These are phyloP conservation scores for Nicotiana rustica DNA, from an alignment of 305 asterid species.

Conservation along the genomic window DNA sequence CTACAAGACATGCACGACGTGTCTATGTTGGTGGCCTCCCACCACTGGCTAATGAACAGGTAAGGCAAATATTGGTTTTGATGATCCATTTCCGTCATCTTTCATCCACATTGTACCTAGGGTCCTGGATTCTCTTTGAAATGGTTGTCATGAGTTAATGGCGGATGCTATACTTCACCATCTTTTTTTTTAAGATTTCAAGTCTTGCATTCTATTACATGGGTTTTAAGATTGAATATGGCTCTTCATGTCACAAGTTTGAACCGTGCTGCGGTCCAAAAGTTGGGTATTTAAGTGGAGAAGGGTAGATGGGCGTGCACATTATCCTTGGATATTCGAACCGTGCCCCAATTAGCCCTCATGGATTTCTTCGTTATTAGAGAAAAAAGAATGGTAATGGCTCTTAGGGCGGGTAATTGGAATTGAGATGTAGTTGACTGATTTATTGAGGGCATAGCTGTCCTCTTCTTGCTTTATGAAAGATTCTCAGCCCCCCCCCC, in stretches of 20 bases:
- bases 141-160: conserved; percentile 20
- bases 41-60: conserved; percentile 96
- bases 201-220: not conserved
- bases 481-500: not conserved
- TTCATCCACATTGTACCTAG: conserved; percentile 14
- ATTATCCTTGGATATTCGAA: not conserved
- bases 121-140: not conserved
- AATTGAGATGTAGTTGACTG: not conserved
- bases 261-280: not conserved
- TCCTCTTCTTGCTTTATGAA: not conserved
- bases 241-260: not conserved
- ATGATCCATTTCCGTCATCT: not conserved
- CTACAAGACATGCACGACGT: conserved; percentile 95
- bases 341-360: not conserved
- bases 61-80: conserved; percentile 34
- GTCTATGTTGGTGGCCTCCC: conserved; percentile 98
- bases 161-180: conserved; percentile 7
- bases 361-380: not conserved
- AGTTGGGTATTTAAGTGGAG: not conserved
- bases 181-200: not conserved
- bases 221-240: not conserved
- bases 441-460: conserved; percentile 13
- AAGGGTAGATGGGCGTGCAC: not conserved
- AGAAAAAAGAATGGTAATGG: conserved; percentile 5
- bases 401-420: conserved; percentile 19